Percentiles rank a stretch among this genome's conserved stretches.
Conservation (phyloP, 306 rosid genomes). For the Pyrus bretschneideri region DNA sequence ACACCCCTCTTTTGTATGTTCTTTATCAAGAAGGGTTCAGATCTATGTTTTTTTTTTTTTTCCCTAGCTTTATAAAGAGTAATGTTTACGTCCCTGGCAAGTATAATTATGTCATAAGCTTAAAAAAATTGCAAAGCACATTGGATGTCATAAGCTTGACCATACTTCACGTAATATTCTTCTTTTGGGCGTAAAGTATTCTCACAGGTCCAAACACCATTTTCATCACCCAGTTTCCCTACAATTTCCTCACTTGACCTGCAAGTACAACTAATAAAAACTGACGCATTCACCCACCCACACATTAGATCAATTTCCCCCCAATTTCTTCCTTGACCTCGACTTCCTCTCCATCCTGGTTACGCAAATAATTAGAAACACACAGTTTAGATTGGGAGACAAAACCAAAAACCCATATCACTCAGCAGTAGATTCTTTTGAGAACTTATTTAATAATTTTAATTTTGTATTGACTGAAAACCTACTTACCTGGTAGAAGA, state of each 20-base stretch:
- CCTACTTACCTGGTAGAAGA: too few relatives aligned
- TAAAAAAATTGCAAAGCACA: not conserved
- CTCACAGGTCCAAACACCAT: not conserved
- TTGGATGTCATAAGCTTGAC: not conserved
- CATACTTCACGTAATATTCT: not conserved
- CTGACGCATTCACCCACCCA: not conserved
- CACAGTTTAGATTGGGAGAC: too few relatives aligned
- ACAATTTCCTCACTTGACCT: not conserved
- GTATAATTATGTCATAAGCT: too few relatives aligned
- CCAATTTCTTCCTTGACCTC: not conserved
- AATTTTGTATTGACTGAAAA: too few relatives aligned
- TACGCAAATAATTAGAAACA: not conserved
- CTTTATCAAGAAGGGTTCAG: too few relatives aligned
- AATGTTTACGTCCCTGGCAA: too few relatives aligned
- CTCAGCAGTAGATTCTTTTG: too few relatives aligned
- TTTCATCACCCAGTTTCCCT: not conserved
- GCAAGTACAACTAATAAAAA: not conserved
- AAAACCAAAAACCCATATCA: too few relatives aligned
- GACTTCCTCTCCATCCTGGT: not conserved
- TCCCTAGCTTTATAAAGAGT: too few relatives aligned
- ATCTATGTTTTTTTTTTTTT: too few relatives aligned
- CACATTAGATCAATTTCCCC: not conserved
- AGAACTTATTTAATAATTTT: too few relatives aligned
- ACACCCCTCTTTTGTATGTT: too few relatives aligned
- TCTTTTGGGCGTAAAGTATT: not conserved